Evolutionary conservation across 352 stramenopile species (phyloP), one percentile per base, ranked within the genome.

Genomic region (Globisporangium acanthophoron): DNA sequence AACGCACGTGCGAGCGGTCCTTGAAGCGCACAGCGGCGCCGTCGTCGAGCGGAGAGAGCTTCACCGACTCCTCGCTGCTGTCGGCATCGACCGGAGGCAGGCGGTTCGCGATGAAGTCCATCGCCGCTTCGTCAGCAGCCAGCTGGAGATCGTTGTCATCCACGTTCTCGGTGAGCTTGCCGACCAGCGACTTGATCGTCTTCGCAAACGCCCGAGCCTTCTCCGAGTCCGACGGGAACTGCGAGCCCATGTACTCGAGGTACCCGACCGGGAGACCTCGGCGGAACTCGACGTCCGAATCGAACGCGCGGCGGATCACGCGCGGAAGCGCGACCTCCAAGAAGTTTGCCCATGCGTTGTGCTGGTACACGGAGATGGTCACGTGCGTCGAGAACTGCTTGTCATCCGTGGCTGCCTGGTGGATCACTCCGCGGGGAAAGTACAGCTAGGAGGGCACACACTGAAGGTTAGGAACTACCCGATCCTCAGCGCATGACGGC

Each of bases 341-440:
- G 58, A 95, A 95, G 62, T 95, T 94, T 9, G 82, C 82, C 86
- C 86, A 95, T 18, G 86, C 88, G 46, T 85, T 88, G 71, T 93
- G 86, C 61, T 95, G 86, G 54, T 95, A 95, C n/a, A 92, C 77
- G 0, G 84, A 94, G 48, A 95, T 81, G 1, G 86, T 94, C 58
- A 95, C 80, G 60, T 95, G 86, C 20, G 86, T 95, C 15, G 86
- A 95, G 56, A 95, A 94, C 54, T 85, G 46, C 37, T 78, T 70
- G 21, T 88, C 66, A 43, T 88, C 77, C 31, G 86, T 94, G 45
- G 65, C 87, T 21, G 86, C 86, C 64, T 95, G 73, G 56, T 95
- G 86, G 20, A 95, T 64, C 24, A 91, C 76, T 3, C 84, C 86
- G 43, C 86, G 80, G 15, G 86, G 84, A 52, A 95, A 93, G 70